Percentiles rank a stretch among this genome's conserved stretches.
Conservation (phyloP, 768 basidiomycete species). For the Auriculariales sp. region DNA sequence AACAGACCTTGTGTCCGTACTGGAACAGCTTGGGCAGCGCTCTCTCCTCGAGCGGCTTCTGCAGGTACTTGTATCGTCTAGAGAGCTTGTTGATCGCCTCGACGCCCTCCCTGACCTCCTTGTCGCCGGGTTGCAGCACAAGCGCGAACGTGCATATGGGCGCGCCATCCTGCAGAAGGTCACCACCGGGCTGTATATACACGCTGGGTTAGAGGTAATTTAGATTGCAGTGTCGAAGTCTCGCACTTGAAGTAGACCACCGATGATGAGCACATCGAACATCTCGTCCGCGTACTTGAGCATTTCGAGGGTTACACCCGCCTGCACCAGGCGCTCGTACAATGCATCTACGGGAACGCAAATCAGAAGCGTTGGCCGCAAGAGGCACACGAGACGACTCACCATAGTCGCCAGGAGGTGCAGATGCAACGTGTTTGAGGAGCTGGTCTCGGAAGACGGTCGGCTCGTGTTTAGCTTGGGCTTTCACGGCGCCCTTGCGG, state of each 20-base stretch:
- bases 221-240: no score
- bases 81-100: constrained; percentile 94
- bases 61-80: constrained; percentile 98
- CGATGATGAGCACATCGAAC: constrained; percentile 91
- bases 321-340: constrained; percentile 73
- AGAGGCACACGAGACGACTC: no score
- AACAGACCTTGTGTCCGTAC: constrained; percentile 77
- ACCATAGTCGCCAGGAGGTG: constrained; percentile 68
- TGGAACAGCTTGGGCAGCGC: constrained; percentile 76
- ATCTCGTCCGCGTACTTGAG: constrained; percentile 95
- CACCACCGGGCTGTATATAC: constrained; percentile 95
- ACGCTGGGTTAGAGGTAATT: no score
- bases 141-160: constrained; percentile 81
- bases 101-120: constrained; percentile 74
- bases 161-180: constrained; percentile 75
- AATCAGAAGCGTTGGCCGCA: no score
- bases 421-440: constrained; percentile 79
- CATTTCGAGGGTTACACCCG: constrained; percentile 84
- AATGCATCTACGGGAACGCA: no score
- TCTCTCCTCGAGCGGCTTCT: constrained; percentile 83
- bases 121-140: constrained; percentile 66
- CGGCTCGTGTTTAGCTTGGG: constrained; percentile 88
- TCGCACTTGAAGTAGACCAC: constrained; percentile 86
- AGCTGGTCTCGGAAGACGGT: constrained; percentile 88
- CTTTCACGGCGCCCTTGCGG: constrained; percentile 85